Evolutionary conservation across 2,329 filamentous ascomycete genomes (phyloP), one percentile per base, ranked within the genome.

Genomic region (Blastomyces emzantsi): DNA sequence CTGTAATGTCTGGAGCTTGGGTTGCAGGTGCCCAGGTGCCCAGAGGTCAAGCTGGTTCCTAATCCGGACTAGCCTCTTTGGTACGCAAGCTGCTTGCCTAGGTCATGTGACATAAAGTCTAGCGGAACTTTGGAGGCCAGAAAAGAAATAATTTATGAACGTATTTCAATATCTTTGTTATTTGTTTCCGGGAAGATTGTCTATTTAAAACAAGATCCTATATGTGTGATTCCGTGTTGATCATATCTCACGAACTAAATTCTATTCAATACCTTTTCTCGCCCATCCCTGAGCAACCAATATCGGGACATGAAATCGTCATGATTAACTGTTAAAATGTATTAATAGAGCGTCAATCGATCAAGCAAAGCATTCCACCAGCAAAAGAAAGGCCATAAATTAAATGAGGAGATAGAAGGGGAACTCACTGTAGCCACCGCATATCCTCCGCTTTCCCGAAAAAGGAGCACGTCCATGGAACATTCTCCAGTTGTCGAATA

Each of bases 401-500:
- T 33, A 60, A 28, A 45, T 22, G 36, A 61, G 11, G 39, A 60
- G 30, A 49, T 9, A 25, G 51, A 25, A 49, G 19, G 19, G 49
- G 22, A 39, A 85, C 88, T 82, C 79, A 92, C 90, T 88, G 71
- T 97, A 97, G 11, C 85, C 93, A 65, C 94, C 94, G 74, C 92
- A 97, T 72, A 99, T 90, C 68, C 92, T 86, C 68, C 94, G 82
- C 72, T 89, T 86, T 1, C 94, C 94, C 6, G 87, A 88, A 71
- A 97, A 99, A 0, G 85, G 85, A 61, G 87, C 87, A 69, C 94
- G 82, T 0, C 93, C 94, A 75, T 99, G 94, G 69, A 97, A 78
- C 43, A 97, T 89, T 64, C 94, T 84, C 92, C 93, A 97, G 72
- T 99, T 97, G 73, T 99, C 90, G 74, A 99, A 97, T 57, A 97